Base-by-base conservation (phyloP, 495 filamentous ascomycete genomes). In the Platismatia glauca region DNA sequence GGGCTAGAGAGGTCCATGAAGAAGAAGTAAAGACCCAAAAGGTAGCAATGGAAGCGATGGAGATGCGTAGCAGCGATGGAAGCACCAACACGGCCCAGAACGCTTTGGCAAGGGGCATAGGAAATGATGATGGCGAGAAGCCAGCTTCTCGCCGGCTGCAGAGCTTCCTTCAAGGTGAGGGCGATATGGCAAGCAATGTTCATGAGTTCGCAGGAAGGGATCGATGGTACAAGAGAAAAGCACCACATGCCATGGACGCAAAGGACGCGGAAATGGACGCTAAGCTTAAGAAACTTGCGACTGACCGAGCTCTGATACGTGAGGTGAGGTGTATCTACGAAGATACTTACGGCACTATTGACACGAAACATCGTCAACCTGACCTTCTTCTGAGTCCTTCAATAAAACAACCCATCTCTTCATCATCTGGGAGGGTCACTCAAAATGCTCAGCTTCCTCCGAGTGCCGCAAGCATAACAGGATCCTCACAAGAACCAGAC, bases 311-410 rank as follows among this genome's bases (percentile, higher is more conserved):
- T 16, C 68, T 81, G 22, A 64, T 74, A n/a, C 65, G 69, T 37
- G 74, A 77, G 56, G 66, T 81, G 31, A 71, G 71, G 52, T 68
- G 61, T 24, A 77, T 80, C 39, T 80, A 81, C 65, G 78, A 81
- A 67, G 69, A 77, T 22, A 59, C 57, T 33, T 81, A 79, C 57
- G 78, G 78, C 12, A 70, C 60, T 1, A 79, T 80, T 60, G 76
- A 77, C 65, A 65, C 64, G 8, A 65, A 72, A 24, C 77, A 79
- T 64, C 68, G 68, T 33, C 75, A 77, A 52, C 60, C 46, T 20
- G 31, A 22, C 27, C 38, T 35, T 13, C 27, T 53, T 33, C n/a
- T 29, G 20, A 33, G 0, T 31, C 16, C 27, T 33, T 7, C n/a
- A 13, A 20, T 2, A 9, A 7, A 20, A 33, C 44, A 48, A 24